These are phyloP conservation scores for Lodderomyces jiufengensis DNA, from an alignment of 1,139 yeast genomes.

Conservation along the genomic window DNA sequence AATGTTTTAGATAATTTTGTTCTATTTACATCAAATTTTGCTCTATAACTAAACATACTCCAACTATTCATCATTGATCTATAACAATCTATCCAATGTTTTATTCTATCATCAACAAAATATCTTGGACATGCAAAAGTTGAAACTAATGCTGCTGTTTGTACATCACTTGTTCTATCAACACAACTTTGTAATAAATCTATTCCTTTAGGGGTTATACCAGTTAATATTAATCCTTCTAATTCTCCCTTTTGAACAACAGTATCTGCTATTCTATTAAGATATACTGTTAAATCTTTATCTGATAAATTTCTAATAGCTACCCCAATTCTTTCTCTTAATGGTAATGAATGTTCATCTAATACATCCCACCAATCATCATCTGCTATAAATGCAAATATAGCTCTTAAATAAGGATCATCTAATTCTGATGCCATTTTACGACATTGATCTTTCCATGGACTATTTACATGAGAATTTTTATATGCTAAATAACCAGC, in stretches of 20 bases:
- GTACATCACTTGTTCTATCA: conserved; percentile 87
- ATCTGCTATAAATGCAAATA: conserved; percentile 91
- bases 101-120: conserved; percentile 66
- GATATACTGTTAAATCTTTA: conserved; percentile 63
- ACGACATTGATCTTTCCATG: conserved; percentile 94
- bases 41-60: conserved; percentile 74
- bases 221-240: conserved; percentile 88
- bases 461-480: conserved; percentile 58
- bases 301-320: conserved; percentile 84
- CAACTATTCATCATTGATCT: conserved; percentile 77
- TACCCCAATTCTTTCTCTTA: conserved; percentile 84
- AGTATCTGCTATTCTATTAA: conserved; percentile 65
- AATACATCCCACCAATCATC: conserved; percentile 96
- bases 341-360: conserved; percentile 84
- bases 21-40: conserved; percentile 80
- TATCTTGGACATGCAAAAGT: conserved; percentile 83
- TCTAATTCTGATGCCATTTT: conserved; percentile 82
- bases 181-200: conserved; percentile 84
- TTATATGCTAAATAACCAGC: conserved; percentile 87
- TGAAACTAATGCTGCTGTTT: conserved; percentile 81
- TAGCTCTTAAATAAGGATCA: conserved; percentile 85
- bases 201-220: conserved; percentile 79
- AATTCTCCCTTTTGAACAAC: conserved; percentile 79
- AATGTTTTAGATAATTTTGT: conserved; percentile 58
- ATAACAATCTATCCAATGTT: conserved; percentile 76